Percentiles rank a stretch among this genome's conserved stretches.
Conservation (phyloP, 768 basidiomycete genomes). For the Macrolepiota dolichaula region DNA sequence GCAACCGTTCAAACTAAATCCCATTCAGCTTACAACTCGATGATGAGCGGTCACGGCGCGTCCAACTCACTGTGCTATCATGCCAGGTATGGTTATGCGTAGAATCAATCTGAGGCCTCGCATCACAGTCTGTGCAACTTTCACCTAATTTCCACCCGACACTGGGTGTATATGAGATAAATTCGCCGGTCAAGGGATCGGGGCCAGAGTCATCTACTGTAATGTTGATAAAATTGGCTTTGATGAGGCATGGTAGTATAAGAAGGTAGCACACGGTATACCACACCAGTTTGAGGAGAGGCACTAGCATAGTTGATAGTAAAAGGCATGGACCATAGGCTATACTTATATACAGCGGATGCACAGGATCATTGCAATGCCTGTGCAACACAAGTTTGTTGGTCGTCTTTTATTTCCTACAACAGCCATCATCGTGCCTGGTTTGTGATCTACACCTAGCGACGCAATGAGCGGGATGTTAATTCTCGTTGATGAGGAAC, state of each 20-base stretch:
- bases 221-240: neutral
- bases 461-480: too few relatives aligned
- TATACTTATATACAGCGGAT: neutral
- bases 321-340: too few relatives aligned
- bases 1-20: neutral
- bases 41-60: neutral
- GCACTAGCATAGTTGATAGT: too few relatives aligned
- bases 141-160: neutral
- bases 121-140: neutral
- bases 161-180: neutral
- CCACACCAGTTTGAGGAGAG: too few relatives aligned
- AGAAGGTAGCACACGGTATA: too few relatives aligned
- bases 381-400: too few relatives aligned
- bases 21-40: neutral
- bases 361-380: too few relatives aligned
- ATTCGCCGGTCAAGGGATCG: neutral
- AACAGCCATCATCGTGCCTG: too few relatives aligned
- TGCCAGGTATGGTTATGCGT: constrained; percentile 30
- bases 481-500: too few relatives aligned
- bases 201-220: neutral
- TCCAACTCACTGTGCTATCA: constrained; percentile 21
- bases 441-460: too few relatives aligned
- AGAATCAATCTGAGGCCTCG: neutral
- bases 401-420: too few relatives aligned
- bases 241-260: too few relatives aligned